These are phyloP conservation scores for Hypseocharis bilobata DNA, from an alignment of 441 rosid genomes.

Conservation along the genomic window DNA sequence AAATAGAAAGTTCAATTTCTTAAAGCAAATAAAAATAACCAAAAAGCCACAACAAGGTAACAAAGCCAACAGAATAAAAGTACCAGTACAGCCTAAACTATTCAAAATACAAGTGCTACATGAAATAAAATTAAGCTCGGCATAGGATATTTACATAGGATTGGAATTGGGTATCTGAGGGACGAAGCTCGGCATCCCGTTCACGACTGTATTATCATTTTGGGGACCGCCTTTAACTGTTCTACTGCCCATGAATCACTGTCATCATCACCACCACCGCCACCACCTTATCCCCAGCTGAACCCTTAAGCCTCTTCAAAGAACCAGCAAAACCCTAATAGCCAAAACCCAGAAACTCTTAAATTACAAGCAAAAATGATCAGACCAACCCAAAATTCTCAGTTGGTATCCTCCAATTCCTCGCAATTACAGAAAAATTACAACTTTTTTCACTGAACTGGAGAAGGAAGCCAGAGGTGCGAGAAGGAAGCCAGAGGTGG, in stretches of 20 bases:
- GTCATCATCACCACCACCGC: constrained; percentile 22
- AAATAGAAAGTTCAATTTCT: not conserved
- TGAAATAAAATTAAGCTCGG: too few relatives aligned
- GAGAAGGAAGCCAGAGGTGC: too few relatives aligned
- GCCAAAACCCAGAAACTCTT: not conserved
- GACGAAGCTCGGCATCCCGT: constrained; percentile 46
- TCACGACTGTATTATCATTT: constrained; percentile 32
- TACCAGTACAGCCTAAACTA: not conserved
- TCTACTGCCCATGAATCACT: constrained; percentile 41
- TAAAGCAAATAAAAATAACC: not conserved
- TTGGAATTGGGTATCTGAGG: constrained; percentile 34
- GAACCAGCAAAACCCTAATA: not conserved
- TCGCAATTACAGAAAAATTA: not conserved
- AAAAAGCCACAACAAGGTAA: too few relatives aligned
- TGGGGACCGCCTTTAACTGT: constrained; percentile 25
- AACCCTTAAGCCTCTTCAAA: constrained; percentile 1
- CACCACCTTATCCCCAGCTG: not conserved
- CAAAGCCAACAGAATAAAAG: not conserved
- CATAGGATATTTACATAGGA: constrained; percentile 28
- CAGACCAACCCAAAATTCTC: not conserved
- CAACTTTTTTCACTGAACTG: too few relatives aligned
- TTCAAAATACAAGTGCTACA: too few relatives aligned
- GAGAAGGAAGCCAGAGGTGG: too few relatives aligned
- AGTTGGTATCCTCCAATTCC: not conserved
- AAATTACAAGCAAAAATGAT: not conserved